Conservation (phyloP, 2,329 filamentous ascomycete genomes). For the Endothia cerciana region DNA sequence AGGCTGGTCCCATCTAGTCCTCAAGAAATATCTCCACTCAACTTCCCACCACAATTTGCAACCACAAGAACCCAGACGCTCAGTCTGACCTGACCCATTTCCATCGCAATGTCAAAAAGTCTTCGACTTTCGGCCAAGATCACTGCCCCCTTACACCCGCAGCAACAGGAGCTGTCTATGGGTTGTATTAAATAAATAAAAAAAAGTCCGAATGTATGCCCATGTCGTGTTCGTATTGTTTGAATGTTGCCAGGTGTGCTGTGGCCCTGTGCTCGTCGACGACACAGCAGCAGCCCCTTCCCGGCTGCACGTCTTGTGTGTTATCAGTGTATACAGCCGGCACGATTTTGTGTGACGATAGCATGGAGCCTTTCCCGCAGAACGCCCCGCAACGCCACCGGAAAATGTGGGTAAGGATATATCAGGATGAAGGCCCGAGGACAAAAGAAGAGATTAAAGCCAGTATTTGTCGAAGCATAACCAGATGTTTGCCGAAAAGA, state of each 20-base stretch:
- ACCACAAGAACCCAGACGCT: neutral
- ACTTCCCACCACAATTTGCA: neutral
- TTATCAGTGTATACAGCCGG: conserved; percentile 14
- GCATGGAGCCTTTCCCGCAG: conserved; percentile 4
- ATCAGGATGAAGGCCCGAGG: conserved; percentile 19
- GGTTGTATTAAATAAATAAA: neutral
- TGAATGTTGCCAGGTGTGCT: conserved; percentile 7
- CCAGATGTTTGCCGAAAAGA: conserved; percentile 19
- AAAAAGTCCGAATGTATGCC: neutral
- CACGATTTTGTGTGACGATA: conserved; percentile 1
- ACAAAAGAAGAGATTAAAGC: conserved; percentile 24
- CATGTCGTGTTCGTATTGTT: conserved; percentile 8
- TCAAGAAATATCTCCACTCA: too few relatives aligned
- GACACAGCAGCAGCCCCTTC: neutral
- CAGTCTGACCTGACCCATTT: neutral
- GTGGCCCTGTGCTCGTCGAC: conserved; percentile 1
- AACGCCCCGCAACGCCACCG: conserved; percentile 20
- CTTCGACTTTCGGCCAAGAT: neutral
- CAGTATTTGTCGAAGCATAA: conserved; percentile 20
- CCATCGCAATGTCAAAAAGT: neutral
- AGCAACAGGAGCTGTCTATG: neutral
- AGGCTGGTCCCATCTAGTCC: neutral
- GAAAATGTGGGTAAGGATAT: conserved; percentile 16
- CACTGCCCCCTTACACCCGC: neutral
- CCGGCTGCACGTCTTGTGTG: neutral